phyloP scores from a whole-genome alignment of 352 stramenopile genomes.

The Phytophthora melonis region DNA sequence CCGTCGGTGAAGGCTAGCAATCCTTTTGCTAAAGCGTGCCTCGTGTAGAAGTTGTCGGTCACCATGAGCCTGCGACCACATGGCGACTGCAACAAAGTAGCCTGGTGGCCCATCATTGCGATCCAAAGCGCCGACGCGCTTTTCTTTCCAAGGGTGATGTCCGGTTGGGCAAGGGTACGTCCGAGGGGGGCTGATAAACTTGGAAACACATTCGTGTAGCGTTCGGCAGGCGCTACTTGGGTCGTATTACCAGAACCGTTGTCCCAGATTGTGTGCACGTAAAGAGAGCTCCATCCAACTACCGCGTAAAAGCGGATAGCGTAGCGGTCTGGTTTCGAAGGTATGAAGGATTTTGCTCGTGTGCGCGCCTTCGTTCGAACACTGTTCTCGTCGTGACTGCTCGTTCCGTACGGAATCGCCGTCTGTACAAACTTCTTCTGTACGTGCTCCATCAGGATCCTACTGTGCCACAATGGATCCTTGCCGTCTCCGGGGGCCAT shows the following conservation, averaged over 20 bases:
- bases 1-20: neutral
- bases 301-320: neutral
- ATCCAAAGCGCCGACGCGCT: neutral
- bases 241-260: neutral
- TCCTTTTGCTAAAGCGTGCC: neutral
- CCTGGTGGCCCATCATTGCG: neutral
- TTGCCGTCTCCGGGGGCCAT: neutral
- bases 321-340: neutral
- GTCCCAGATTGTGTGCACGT: neutral
- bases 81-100: neutral
- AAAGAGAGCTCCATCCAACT: neutral
- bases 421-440: neutral
- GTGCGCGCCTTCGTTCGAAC: neutral
- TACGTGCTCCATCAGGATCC: neutral
- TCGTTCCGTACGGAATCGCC: neutral
- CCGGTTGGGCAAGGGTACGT: neutral
- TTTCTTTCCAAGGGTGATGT: neutral
- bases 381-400: neutral
- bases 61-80: neutral
- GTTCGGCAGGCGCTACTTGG: neutral
- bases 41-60: neutral
- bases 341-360: neutral
- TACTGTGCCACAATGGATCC: too few relatives aligned
- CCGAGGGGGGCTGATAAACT: neutral
- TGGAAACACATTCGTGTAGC: neutral